These are phyloP conservation scores for Herpotrichia juniperi DNA, from an alignment of 2,329 filamentous ascomycete genomes.

Conservation along the genomic window DNA sequence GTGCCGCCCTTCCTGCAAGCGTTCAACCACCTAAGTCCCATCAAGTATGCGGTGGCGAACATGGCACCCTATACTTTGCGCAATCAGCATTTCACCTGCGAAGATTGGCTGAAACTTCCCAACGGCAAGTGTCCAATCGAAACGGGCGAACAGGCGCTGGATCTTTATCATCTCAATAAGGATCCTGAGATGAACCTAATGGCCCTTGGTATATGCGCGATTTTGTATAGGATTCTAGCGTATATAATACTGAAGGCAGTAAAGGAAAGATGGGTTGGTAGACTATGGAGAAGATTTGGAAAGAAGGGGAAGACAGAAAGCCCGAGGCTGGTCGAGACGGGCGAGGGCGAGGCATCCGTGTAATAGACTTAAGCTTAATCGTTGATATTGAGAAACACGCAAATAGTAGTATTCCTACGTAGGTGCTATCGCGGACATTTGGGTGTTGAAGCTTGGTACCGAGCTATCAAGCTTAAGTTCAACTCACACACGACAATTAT, in stretches of 20 bases:
- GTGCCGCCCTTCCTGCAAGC: conserved; percentile 70
- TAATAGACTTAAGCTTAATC: background rate
- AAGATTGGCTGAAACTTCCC: conserved; percentile 62
- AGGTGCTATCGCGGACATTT: too few species aligned
- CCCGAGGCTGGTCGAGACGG: background rate
- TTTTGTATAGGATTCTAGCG: conserved; percentile 70
- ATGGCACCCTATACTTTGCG: conserved; percentile 70
- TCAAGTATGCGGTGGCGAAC: conserved; percentile 72
- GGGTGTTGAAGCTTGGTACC: too few species aligned
- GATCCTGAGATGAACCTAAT: conserved; percentile 67
- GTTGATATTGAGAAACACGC: too few species aligned
- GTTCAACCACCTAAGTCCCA: conserved; percentile 74
- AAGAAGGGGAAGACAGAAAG: conserved; percentile 1
- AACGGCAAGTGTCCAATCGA: conserved; percentile 68
- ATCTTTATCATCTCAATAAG: conserved; percentile 70
- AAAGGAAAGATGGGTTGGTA: conserved; percentile 58
- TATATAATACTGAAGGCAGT: conserved; percentile 63
- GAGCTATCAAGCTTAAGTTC: too few species aligned
- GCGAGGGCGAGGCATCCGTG: background rate
- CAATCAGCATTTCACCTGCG: conserved; percentile 68
- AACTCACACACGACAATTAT: too few species aligned
- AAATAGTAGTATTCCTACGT: too few species aligned
- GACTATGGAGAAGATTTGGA: conserved; percentile 32
- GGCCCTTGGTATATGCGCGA: conserved; percentile 66
- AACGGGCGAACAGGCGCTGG: conserved; percentile 70